These are phyloP conservation scores for Gomphus sp. DNA, from an alignment of 1,284 basidiomycete genomes.

Conservation along the genomic window DNA sequence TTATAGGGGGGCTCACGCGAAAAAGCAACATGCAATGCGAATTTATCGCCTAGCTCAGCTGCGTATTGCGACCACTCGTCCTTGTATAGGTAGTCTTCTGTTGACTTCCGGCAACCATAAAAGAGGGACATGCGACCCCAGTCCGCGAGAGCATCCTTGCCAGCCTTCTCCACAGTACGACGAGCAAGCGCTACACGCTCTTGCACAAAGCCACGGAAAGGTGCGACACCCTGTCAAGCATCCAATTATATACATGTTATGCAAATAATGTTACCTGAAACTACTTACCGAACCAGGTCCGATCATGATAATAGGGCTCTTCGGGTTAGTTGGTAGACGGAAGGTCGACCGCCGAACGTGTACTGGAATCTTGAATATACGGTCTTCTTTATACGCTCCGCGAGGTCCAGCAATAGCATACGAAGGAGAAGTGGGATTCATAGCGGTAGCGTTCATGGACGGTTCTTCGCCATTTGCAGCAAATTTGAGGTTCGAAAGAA, in stretches of 20 bases:
- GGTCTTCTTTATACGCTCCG: constrained; percentile 66
- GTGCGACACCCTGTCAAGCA: constrained; percentile 76
- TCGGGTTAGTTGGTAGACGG: constrained; percentile 92
- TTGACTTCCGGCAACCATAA: constrained; percentile 87
- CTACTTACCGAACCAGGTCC: constrained; percentile 89
- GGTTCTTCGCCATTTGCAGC: constrained; percentile 53
- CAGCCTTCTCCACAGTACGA: constrained; percentile 89
- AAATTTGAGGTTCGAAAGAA: constrained; percentile 84
- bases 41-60: constrained; percentile 84
- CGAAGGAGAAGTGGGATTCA: constrained; percentile 42
- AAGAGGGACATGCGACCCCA: constrained; percentile 95
- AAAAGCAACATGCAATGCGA: constrained; percentile 82
- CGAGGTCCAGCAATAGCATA: constrained; percentile 90
- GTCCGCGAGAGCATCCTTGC: constrained; percentile 82
- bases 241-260: constrained; percentile 1
- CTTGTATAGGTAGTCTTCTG: constrained; percentile 88
- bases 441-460: constrained; percentile 32
- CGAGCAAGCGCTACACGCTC: constrained; percentile 93
- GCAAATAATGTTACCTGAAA: background rate
- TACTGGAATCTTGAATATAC: constrained; percentile 78
- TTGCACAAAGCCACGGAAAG: constrained; percentile 97
- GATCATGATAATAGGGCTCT: constrained; percentile 98
- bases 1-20: constrained; percentile 81
- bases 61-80: constrained; percentile 91
- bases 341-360: constrained; percentile 96